Evolutionary conservation across 2,329 filamentous ascomycete genomes (phyloP), one percentile per base, ranked within the genome.

Genomic region (Pseudovirgaria hyperparasitica): DNA sequence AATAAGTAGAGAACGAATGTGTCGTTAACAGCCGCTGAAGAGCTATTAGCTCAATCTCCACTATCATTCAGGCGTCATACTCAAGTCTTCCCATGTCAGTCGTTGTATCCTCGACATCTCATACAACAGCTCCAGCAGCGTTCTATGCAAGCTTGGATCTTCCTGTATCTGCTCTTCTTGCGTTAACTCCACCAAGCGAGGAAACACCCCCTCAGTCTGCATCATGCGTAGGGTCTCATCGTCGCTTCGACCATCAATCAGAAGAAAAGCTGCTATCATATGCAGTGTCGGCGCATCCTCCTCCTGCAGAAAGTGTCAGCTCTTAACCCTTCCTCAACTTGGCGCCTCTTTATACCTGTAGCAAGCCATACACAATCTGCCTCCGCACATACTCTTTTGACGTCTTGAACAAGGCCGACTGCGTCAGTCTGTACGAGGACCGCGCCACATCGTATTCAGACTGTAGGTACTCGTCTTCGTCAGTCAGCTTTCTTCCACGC

Each of bases 81-180:
- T 70, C 38, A 98, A 58, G 49, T 98, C 87, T 38, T 82, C 73
- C 34, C 68, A 59, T 29, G 70, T 76, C 33, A 98, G 60, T 36
- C 76, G 71, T 54, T 96, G 85, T 50, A 96, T 84, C 34, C 92
- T 72, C 23, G 84, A 86, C 80, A 94, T 94, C 61, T 96, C 90
- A 56, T 93, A 98, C 48, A 94, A 68, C 30, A 98, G 61, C 54
- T 94, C 81, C 43, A 98, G 65, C 27, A 96, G 62, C 35, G 90
- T 59, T 19, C 79, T 73, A 56, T 94, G 82, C 34, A 96, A 62
- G 27, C 72, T 67, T 14, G 71, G 65, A 46, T 86, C 78, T 23
- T 72, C 63, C 20, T 76, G 67, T 37, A 57, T 52, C 26, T 65
- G 67, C 35, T 69, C 67, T 22, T 62, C 65, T 45, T 76, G 70